Evolutionary conservation across 306 rosid genomes (phyloP).

Genomic region (Prosopis cineraria): DNA sequence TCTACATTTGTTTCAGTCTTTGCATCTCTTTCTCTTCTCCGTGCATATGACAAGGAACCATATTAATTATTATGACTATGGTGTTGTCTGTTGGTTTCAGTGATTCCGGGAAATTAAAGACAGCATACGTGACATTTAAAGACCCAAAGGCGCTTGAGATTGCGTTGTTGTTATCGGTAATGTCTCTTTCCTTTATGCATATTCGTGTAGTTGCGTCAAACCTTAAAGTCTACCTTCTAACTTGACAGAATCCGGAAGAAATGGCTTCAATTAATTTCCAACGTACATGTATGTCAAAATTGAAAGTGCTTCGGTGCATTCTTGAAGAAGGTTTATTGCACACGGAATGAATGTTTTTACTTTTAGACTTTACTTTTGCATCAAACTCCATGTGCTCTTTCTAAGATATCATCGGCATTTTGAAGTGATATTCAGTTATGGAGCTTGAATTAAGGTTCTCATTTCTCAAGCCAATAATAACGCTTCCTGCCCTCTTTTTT

Average conservation of each 20-base stretch:
- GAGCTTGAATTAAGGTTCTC: background rate
- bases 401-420: background rate
- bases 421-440: background rate
- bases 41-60: background rate
- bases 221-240: background rate
- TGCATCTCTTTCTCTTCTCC: slow-evolving; percentile 8
- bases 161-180: slow-evolving; percentile 70
- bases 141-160: slow-evolving; percentile 78
- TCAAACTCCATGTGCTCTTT: background rate
- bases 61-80: background rate
- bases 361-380: background rate
- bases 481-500: background rate
- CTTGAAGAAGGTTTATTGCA: background rate
- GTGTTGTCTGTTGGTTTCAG: slow-evolving; percentile 43
- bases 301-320: background rate
- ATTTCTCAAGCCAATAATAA: background rate
- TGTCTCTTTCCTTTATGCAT: slow-evolving; percentile 6
- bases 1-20: background rate
- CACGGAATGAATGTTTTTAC: background rate
- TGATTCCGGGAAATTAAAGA: slow-evolving; percentile 54
- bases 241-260: background rate
- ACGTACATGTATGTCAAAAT: background rate
- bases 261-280: background rate
- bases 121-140: slow-evolving; percentile 71
- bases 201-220: background rate